Base-by-base conservation (phyloP, 2,329 filamentous ascomycete genomes). In the Alternaria novae-zelandiae region DNA sequence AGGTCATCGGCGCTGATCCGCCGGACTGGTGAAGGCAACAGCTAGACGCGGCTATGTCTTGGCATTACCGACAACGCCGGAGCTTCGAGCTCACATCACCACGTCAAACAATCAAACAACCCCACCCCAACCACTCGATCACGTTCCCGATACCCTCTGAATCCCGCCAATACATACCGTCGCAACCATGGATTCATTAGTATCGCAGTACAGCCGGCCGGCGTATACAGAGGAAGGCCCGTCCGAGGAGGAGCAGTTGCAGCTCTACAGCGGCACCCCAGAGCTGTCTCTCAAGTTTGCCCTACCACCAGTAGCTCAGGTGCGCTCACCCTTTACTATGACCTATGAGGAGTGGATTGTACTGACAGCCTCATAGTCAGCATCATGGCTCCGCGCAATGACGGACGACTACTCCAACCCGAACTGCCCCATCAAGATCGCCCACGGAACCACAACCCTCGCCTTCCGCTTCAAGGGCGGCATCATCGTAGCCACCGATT, bases 391-490 rank as follows among this genome's bases (percentile, higher is more conserved):
- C 77, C 94, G 96, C 80, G 93, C 96, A 74, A 93, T 93, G 82
- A 98, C 96, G 73, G 96, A 99, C 85, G 96, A 99, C 88, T 90
- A 94, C 82, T 90, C 94, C 75, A 99, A 99, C 86, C 94, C 96
- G 64, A 89, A 92, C 83, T 97, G 94, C 83, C 96, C 96, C 74
- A 99, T 99, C 88, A 99, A 99, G 88, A 94, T 99, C 77, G 96
- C 96, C 69, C 96, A 99, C 88, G 96, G 96, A 79, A 99, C 96
- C 66, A 99, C 96, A 63, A 99, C 96, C 56, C 90, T 99, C 66
- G 95, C 94, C 68, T 99, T 99, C 88, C 90, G 95, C 80, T 99
- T 98, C 87, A 90, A 98, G 84, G 94, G 94, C 76, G 96, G 96
- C 79, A 98, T 99, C 83, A 96, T 99, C 79, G 95, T 99, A 56